Conservation (phyloP, 2,329 filamentous ascomycete species). For the Apiospora malaysiana region DNA sequence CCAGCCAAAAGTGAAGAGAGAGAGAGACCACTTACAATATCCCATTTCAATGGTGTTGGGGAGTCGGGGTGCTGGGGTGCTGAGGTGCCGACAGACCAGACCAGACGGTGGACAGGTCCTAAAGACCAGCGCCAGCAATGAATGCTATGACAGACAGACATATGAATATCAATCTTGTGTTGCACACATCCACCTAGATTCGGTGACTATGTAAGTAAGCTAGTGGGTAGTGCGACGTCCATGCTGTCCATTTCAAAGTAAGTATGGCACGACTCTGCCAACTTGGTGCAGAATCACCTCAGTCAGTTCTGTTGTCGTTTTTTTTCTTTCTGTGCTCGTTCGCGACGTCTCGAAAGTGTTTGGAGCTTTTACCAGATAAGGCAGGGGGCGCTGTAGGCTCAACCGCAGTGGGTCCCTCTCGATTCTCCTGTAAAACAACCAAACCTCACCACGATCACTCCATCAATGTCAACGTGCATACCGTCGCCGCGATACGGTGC, state of each 20-base stretch:
- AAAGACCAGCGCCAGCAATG: not conserved
- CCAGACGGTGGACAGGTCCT: not conserved
- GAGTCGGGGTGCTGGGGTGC: too few relatives aligned
- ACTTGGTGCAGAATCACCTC: not conserved
- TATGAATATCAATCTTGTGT: not conserved
- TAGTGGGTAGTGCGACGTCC: not conserved
- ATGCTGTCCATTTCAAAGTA: not conserved
- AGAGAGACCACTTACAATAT: not conserved
- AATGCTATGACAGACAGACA: not conserved
- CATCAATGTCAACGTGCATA: slow-evolving; percentile 6
- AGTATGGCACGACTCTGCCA: not conserved
- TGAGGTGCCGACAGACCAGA: not conserved
- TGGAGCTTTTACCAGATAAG: slow-evolving; percentile 11
- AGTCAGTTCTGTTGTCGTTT: not conserved
- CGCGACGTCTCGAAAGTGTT: slow-evolving; percentile 17
- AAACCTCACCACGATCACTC: slow-evolving; percentile 9
- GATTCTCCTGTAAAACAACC: not conserved
- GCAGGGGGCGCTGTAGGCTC: slow-evolving; percentile 8
- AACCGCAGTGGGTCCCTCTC: not conserved
- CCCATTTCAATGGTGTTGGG: not conserved
- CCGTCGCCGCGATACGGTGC: not conserved
- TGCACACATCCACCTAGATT: not conserved
- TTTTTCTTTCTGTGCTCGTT: not conserved
- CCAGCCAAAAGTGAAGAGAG: not conserved
- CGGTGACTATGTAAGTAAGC: not conserved